phyloP scores from a whole-genome alignment of 306 rosid species.

The Medicago arabica region DNA sequence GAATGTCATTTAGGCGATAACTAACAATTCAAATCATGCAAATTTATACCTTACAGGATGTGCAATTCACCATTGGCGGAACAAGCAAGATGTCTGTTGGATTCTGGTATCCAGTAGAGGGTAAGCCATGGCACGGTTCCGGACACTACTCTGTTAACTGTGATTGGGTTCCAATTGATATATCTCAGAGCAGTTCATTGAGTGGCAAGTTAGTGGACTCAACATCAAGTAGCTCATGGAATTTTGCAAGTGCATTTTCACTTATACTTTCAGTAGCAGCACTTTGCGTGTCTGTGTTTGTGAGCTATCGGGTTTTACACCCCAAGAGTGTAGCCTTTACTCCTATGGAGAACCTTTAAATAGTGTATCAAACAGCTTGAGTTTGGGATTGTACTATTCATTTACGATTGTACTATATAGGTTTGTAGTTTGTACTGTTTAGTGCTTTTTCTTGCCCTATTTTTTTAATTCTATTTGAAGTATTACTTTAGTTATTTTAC shows the following conservation, averaged over 20 bases:
- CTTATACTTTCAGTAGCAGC: slow-evolving; percentile 83
- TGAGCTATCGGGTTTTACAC: slow-evolving; percentile 64
- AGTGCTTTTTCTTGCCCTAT: slow-evolving; percentile 50
- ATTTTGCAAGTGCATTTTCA: slow-evolving; percentile 72
- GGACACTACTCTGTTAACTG: slow-evolving; percentile 88
- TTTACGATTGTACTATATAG: slow-evolving; percentile 50
- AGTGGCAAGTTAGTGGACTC: slow-evolving; percentile 24
- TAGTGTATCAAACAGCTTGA: slow-evolving; percentile 40
- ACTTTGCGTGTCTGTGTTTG: slow-evolving; percentile 76
- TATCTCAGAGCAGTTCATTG: slow-evolving; percentile 55
- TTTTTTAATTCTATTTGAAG: slow-evolving; percentile 45
- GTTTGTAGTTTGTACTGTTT: slow-evolving; percentile 58
- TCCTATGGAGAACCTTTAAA: slow-evolving; percentile 75
- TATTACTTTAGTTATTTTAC: slow-evolving; percentile 49
- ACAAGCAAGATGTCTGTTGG: slow-evolving; percentile 88
- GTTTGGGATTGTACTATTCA: slow-evolving; percentile 54
- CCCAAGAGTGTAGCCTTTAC: slow-evolving; percentile 57
- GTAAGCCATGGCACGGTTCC: slow-evolving; percentile 87
- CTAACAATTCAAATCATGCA: slow-evolving; percentile 34
- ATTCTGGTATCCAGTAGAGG: slow-evolving; percentile 90
- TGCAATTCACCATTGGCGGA: slow-evolving; percentile 79
- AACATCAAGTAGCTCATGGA: slow-evolving; percentile 60
- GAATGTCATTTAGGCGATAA: slow-evolving; percentile 17
- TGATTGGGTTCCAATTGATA: slow-evolving; percentile 86
- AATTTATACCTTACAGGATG: slow-evolving; percentile 77